Base-by-base conservation (phyloP, 1,284 basidiomycete species). In the Stereum hirsutum region DNA sequence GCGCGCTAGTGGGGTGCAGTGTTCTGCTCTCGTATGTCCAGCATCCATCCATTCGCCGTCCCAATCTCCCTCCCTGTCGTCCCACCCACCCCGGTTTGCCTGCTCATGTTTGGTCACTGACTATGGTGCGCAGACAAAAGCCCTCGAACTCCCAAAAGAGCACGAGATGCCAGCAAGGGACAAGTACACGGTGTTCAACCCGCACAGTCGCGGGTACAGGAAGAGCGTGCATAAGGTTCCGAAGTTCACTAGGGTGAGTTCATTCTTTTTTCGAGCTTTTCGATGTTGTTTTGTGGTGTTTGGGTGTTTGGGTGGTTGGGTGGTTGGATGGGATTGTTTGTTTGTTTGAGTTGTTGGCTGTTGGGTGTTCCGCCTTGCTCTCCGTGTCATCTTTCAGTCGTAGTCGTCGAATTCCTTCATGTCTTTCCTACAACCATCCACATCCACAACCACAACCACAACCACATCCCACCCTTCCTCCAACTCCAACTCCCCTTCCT, bases 191-290 rank as follows among this genome's bases (percentile, higher is more conserved):
- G 81, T 88, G 15, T 99, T 94, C 64, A 82, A 77, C 42, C 72
- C 78, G 17, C 81, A 77, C 41, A 69, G 69, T 6, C 67, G 62
- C 47, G 84, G 85, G 5, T 99, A 94, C 65, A 71, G 95, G 39
- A 99, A 99, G 60, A 85, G 88, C 17, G 88, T 97, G 35, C 95
- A 99, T 68, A 96, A 96, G 61, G 89, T 96, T 24, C 92, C 91
- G 17, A 94, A 95, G 59, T 95, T 85, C 76, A 95, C 92, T 46
- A 74, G 89, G 62, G 91, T 93, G 55, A 50, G 86, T 69, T 14
- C 14, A 10, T 10, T 43, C 2, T 23, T 15, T 15, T 34, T 19
- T 20, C 21, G 10, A 19, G 15, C 47, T 5, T 28, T 21, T 25
- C 23, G 20, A n/a, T n/a, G n/a, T n/a, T n/a, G n/a, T n/a, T n/a